These are phyloP conservation scores for Quercus rubra DNA, from an alignment of 306 rosid species.

Conservation along the genomic window DNA sequence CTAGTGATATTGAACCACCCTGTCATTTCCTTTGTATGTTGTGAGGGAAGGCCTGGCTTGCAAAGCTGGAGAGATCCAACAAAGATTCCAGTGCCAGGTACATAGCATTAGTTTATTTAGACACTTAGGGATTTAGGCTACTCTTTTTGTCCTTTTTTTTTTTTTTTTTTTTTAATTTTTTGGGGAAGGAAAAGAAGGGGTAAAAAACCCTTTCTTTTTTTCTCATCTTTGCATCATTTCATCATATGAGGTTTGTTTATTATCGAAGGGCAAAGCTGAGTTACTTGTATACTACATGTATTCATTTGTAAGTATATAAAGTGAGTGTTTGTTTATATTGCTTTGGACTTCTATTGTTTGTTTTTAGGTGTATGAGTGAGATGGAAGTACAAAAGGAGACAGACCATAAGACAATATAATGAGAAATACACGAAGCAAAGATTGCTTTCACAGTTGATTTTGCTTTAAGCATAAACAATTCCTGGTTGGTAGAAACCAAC, in stretches of 20 bases:
- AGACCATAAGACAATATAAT: background rate
- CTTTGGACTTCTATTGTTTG: background rate
- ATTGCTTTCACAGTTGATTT: conserved; percentile 33
- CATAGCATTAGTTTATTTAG: conserved; percentile 54
- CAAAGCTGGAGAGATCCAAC: conserved; percentile 64
- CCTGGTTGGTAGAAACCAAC: conserved; percentile 30
- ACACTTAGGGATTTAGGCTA: conserved; percentile 42
- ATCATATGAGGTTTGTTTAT: conserved; percentile 66
- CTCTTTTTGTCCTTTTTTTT: conserved; percentile 39
- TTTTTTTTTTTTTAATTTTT: conserved; percentile 25
- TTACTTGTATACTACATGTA: conserved; percentile 71
- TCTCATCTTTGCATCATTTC: conserved; percentile 42
- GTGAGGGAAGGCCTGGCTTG: conserved; percentile 57
- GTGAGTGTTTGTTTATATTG: conserved; percentile 61
- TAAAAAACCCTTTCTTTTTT: conserved; percentile 48
- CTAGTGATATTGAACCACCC: conserved; percentile 50
- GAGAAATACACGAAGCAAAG: background rate
- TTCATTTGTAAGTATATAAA: conserved; percentile 70
- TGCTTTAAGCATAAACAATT: conserved; percentile 40
- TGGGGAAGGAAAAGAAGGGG: conserved; percentile 41
- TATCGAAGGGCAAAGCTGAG: conserved; percentile 43
- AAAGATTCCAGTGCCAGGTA: conserved; percentile 75
- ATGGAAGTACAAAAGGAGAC: background rate
- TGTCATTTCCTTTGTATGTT: conserved; percentile 54
- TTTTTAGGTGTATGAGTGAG: conserved; percentile 7